Conservation (phyloP, 208 protist genomes). For the Phytomonas francai region DNA sequence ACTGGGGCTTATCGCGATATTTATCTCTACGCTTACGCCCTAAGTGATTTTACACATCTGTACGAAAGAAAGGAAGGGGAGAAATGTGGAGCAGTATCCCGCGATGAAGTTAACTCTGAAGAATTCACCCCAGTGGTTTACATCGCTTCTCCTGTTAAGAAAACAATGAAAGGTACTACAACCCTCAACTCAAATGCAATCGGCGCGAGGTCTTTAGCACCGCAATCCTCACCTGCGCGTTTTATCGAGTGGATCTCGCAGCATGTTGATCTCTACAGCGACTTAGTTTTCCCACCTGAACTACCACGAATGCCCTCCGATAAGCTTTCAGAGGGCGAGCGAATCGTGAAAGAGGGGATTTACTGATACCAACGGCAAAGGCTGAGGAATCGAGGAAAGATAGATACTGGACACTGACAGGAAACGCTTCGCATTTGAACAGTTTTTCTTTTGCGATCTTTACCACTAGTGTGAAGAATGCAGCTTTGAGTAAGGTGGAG, state of each 20-base stretch:
- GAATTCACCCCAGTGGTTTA: background rate
- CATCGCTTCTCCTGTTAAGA: background rate
- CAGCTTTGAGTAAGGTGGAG: too few species aligned
- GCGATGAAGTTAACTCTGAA: too few species aligned
- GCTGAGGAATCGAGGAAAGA: background rate
- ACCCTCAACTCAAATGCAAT: too few species aligned
- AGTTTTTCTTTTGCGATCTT: too few species aligned
- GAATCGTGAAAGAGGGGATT: background rate
- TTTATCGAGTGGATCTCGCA: constrained; percentile 51
- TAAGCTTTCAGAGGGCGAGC: background rate
- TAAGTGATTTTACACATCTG: too few species aligned
- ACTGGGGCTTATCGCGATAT: too few species aligned
- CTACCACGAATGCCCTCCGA: background rate
- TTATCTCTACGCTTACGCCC: too few species aligned
- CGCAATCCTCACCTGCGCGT: constrained; percentile 21
- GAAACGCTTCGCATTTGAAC: background rate
- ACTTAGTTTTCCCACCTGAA: constrained; percentile 18
- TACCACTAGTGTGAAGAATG: too few species aligned
- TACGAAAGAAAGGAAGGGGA: too few species aligned
- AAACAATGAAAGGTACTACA: too few species aligned
- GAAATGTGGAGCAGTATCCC: too few species aligned
- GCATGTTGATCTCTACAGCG: constrained; percentile 45
- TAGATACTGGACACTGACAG: background rate
- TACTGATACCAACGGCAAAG: background rate
- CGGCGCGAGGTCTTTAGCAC: constrained; percentile 15